Conservation (phyloP, 352 stramenopile genomes). For the Pythium periplocum region DNA sequence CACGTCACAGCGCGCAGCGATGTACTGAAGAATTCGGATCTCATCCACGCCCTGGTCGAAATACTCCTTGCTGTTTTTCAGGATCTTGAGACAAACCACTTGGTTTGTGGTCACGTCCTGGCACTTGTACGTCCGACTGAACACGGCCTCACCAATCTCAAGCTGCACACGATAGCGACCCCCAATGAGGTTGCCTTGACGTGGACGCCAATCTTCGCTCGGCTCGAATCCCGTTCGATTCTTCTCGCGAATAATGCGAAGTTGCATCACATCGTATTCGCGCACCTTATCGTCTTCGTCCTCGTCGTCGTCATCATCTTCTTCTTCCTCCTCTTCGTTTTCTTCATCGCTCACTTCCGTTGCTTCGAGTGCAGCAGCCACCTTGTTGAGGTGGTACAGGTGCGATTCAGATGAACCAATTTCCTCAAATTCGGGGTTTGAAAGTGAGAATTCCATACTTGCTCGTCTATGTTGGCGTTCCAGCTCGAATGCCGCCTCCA, state of each 20-base stretch:
- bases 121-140: conserved; percentile 82
- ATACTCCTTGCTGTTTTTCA: conserved; percentile 99
- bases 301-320: conserved; percentile 8
- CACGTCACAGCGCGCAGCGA: conserved; percentile 72
- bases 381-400: too few species aligned
- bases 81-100: conserved; percentile 96
- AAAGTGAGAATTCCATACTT: neutral
- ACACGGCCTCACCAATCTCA: conserved; percentile 79
- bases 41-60: conserved; percentile 95
- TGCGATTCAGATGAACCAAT: too few species aligned
- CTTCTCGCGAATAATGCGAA: conserved; percentile 72
- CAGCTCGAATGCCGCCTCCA: conserved; percentile 59
- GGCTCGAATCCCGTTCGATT: conserved; percentile 79
- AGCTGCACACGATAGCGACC: conserved; percentile 57
- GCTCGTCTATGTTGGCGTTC: conserved; percentile 13
- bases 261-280: conserved; percentile 60
- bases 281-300: conserved; percentile 35
- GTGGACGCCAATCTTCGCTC: conserved; percentile 68
- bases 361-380: too few species aligned
- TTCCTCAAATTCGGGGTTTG: too few species aligned
- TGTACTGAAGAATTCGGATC: conserved; percentile 71
- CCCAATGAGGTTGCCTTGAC: conserved; percentile 46
- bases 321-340: conserved; percentile 9
- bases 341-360: conserved; percentile 35
- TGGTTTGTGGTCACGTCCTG: conserved; percentile 53